Evolutionary conservation across 2,329 filamentous ascomycete species (phyloP).

Genomic region (Lachnellula subtilissima): DNA sequence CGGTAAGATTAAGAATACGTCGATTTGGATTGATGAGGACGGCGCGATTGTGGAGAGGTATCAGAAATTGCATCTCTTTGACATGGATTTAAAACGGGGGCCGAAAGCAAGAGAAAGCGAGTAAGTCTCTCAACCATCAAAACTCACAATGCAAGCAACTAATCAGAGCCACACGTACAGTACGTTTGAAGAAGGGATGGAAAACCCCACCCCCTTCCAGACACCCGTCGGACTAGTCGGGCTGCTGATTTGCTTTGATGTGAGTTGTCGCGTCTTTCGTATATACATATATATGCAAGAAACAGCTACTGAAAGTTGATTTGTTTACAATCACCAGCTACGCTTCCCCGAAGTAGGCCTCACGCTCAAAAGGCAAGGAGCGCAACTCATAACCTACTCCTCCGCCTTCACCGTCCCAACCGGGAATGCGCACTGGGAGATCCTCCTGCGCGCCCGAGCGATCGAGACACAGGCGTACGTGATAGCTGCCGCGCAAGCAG

Average conservation of each 20-base stretch:
- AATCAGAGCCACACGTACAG: too few species aligned
- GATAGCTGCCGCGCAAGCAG: slow-evolving; percentile 78
- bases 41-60: slow-evolving; percentile 60
- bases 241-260: slow-evolving; percentile 82
- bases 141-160: too few species aligned
- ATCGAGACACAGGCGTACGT: slow-evolving; percentile 92
- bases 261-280: slow-evolving; percentile 30
- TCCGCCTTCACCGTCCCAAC: slow-evolving; percentile 88
- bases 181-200: slow-evolving; percentile 55
- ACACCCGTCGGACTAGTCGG: slow-evolving; percentile 72
- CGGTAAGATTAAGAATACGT: slow-evolving; percentile 37
- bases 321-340: slow-evolving; percentile 39
- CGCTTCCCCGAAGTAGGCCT: slow-evolving; percentile 75
- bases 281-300: background rate
- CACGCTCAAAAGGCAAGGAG: slow-evolving; percentile 58
- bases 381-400: slow-evolving; percentile 79
- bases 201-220: slow-evolving; percentile 65
- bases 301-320: background rate
- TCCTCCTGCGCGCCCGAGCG: slow-evolving; percentile 71
- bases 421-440: slow-evolving; percentile 80
- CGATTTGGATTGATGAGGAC: slow-evolving; percentile 62
- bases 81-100: slow-evolving; percentile 48
- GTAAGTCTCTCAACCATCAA: too few species aligned
- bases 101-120: slow-evolving; percentile 58
- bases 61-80: slow-evolving; percentile 89